Base-by-base conservation (phyloP, 176 grass and related monocot species). In the Cenchrus purpureus region DNA sequence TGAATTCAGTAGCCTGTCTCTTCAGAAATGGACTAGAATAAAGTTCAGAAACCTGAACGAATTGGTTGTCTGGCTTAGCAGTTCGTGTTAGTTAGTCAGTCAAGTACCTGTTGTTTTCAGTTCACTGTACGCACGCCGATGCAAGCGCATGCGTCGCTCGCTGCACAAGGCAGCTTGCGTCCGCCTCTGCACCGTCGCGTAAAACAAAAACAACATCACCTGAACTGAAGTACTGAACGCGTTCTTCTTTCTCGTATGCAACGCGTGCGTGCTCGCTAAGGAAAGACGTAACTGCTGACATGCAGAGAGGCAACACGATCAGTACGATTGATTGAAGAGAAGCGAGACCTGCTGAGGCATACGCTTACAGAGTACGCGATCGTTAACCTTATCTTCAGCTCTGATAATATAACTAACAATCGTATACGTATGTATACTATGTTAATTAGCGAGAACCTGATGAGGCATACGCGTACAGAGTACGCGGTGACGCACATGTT, bases 261-360 rank as follows among this genome's bases (percentile, higher is more conserved):
- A 3, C 42, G 14, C 4, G 68, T 66, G 76, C 37, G 37, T 40
- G 37, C 37, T 46, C 68, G 52, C 61, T 42, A 50, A 7, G 51
- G 34, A 46, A 57, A 42, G 53, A 76, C 82, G 77, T 74, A 84
- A 60, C 14, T 25, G 63, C 64, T 84, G 49, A 76, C 55, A 20
- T 7, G 19, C 40, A n/a, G 50, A 3, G 25, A 9, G 11, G 61
- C 59, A 6, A 4, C 29, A 6, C 10, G 10, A 46, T 40, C 45
- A 46, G 45, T 40, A 40, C 37, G 45, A 46, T 8, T 46, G 45
- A 46, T 8, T 46, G 45, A 46, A 6, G 45, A 46, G 7, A 46
- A 46, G 45, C 45, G 45, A 46, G 45, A 46, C 49, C 49, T 51
- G 49, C 45, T 46, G 45, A 11, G 16, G 4, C 44, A 20, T 10